Evolutionary conservation across 768 basidiomycete species (phyloP).

Genomic region (Gautieria morchelliformis): DNA sequence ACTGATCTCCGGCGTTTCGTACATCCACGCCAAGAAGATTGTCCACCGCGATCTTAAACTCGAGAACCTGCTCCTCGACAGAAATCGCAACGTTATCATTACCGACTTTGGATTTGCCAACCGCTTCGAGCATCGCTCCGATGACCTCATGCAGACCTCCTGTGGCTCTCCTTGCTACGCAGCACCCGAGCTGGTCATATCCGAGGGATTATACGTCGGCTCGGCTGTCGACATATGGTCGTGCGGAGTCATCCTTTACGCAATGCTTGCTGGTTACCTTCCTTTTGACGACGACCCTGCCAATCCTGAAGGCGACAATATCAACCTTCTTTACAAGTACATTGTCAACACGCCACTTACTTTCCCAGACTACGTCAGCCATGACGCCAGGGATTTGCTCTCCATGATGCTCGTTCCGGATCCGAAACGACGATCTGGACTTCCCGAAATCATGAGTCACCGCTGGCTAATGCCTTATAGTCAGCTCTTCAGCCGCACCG

Average conservation of each 20-base stretch:
- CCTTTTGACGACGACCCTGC: constrained; percentile 99
- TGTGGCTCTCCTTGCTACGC: constrained; percentile 98
- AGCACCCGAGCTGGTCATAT: constrained; percentile 95
- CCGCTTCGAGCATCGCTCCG: constrained; percentile 83
- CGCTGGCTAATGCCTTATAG: constrained; percentile 71
- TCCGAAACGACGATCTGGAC: constrained; percentile 66
- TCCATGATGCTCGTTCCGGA: constrained; percentile 93
- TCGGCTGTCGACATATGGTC: constrained; percentile 98
- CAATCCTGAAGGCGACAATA: constrained; percentile 99
- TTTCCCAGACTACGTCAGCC: constrained; percentile 92
- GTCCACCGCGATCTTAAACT: constrained; percentile 99
- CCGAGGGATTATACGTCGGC: constrained; percentile 93
- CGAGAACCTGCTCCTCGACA: constrained; percentile 94
- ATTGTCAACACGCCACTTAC: constrained; percentile 95
- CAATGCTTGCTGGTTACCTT: constrained; percentile 95
- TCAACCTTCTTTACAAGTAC: constrained; percentile 96
- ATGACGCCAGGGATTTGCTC: constrained; percentile 74
- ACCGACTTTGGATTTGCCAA: constrained; percentile 99
- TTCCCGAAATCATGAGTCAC: constrained; percentile 77
- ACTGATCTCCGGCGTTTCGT: constrained; percentile 97
- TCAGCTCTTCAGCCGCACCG: constrained; percentile 52
- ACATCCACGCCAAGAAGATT: constrained; percentile 98
- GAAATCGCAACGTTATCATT: constrained; percentile 96
- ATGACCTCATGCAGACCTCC: constrained; percentile 97
- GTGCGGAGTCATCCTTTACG: constrained; percentile 92